phyloP scores from a whole-genome alignment of 2,329 filamentous ascomycete species.

The Xylariaceae sp. region DNA sequence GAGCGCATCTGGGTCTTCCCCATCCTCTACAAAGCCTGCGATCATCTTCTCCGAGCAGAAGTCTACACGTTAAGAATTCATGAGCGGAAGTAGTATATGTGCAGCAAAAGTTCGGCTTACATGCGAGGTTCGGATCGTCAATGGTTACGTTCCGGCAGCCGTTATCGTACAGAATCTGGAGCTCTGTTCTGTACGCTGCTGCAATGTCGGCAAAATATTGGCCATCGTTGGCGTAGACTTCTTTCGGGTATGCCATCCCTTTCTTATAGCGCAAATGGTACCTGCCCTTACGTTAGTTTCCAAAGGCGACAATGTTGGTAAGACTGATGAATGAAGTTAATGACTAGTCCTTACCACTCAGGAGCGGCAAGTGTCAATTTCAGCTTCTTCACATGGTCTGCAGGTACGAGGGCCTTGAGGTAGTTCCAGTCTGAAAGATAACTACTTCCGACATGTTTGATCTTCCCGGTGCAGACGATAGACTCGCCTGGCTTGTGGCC shows the following conservation, averaged over 20 bases:
- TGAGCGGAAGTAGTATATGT: background rate
- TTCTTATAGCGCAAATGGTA: conserved; percentile 58
- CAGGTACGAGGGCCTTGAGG: conserved; percentile 47
- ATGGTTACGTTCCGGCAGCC: conserved; percentile 65
- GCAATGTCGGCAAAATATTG: conserved; percentile 66
- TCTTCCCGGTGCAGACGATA: conserved; percentile 45
- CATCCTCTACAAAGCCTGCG: conserved; percentile 67
- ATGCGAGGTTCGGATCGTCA: conserved; percentile 65
- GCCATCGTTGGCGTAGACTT: conserved; percentile 55
- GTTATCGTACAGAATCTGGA: conserved; percentile 60
- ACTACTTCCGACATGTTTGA: conserved; percentile 44
- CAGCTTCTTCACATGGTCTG: conserved; percentile 57
- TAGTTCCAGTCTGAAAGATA: conserved; percentile 43
- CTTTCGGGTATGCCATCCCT: conserved; percentile 53
- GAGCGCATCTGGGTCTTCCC: conserved; percentile 65
- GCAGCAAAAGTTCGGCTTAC: conserved; percentile 40
- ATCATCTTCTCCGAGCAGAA: conserved; percentile 75
- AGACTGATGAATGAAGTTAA: background rate
- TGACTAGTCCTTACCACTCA: conserved; percentile 36
- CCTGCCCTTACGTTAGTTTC: conserved; percentile 17
- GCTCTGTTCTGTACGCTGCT: conserved; percentile 56
- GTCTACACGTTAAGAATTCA: conserved; percentile 42
- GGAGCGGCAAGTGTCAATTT: conserved; percentile 55
- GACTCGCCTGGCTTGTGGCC: conserved; percentile 47
- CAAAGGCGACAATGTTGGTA: background rate